Conservation (phyloP, 2,329 filamentous ascomycete genomes). For the Biscogniauxia sp. region DNA sequence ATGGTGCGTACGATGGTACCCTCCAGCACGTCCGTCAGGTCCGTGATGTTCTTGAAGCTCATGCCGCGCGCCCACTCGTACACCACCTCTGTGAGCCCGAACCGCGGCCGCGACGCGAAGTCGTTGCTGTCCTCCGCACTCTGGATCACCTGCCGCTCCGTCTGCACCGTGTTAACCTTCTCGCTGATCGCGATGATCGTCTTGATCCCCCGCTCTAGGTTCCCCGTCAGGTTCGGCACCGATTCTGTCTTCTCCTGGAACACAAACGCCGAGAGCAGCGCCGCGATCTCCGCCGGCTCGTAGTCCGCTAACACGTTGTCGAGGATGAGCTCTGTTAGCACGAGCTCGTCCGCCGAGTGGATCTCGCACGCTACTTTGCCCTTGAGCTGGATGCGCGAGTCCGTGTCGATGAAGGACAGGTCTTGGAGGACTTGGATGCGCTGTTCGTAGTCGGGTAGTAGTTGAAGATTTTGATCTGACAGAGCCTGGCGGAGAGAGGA, state of each 20-base stretch:
- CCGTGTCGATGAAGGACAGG: conserved; percentile 85
- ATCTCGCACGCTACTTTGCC: conserved; percentile 98
- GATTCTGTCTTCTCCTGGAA: conserved; percentile 95
- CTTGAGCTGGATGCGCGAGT: conserved; percentile 87
- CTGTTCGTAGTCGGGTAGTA: conserved; percentile 95
- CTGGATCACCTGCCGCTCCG: conserved; percentile 86
- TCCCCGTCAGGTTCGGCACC: conserved; percentile 76
- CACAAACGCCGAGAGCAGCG: conserved; percentile 88
- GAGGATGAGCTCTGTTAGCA: conserved; percentile 91
- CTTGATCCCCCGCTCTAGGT: conserved; percentile 76
- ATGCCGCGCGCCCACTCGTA: conserved; percentile 98
- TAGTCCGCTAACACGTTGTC: conserved; percentile 96
- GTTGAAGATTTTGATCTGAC: conserved; percentile 93
- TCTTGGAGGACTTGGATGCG: conserved; percentile 89
- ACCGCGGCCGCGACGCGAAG: conserved; percentile 81
- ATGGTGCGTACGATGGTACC: conserved; percentile 96
- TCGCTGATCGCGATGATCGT: conserved; percentile 89
- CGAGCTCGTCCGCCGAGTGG: conserved; percentile 93
- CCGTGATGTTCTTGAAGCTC: conserved; percentile 97
- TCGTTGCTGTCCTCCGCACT: conserved; percentile 89
- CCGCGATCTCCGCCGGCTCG: conserved; percentile 94
- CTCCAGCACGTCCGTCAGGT: conserved; percentile 92
- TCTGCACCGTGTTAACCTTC: conserved; percentile 88
- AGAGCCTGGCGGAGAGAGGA: conserved; percentile 81
- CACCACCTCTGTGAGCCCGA: conserved; percentile 94